A percentile compares a stretch with the other conserved stretches of the same genome.
Evolutionary conservation across 2,329 filamentous ascomycete species (phyloP).

Genomic region (Fusarium goolgardi): DNA sequence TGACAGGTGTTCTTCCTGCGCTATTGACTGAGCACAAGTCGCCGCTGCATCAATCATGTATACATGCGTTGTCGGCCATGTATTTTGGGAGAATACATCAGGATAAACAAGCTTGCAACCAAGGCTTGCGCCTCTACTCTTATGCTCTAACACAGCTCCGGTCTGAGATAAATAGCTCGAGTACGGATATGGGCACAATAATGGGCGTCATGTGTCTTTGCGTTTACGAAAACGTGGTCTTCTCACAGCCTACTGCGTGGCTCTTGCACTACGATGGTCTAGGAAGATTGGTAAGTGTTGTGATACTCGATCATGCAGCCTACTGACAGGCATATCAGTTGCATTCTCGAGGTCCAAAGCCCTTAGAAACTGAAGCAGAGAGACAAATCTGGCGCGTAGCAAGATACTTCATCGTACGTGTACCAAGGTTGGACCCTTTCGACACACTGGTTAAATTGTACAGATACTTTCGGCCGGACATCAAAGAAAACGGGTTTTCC

Average conservation of each 20-base stretch:
- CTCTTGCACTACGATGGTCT: conserved; percentile 30
- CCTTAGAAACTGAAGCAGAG: conserved; percentile 2
- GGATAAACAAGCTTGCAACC: conserved; percentile 17
- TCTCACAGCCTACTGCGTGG: conserved; percentile 30
- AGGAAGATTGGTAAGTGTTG: conserved; percentile 11
- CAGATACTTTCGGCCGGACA: conserved; percentile 30
- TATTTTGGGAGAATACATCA: conserved; percentile 23
- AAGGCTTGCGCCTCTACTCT: conserved; percentile 17
- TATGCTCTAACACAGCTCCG: conserved; percentile 22
- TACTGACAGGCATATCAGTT: background rate
- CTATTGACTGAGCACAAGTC: conserved; percentile 9
- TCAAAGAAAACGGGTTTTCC: conserved; percentile 23
- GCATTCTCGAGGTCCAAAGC: conserved; percentile 24
- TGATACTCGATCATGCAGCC: fast-evolving
- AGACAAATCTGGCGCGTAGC: conserved; percentile 14
- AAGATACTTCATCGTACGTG: conserved; percentile 21
- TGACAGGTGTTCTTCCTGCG: conserved; percentile 1
- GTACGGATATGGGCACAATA: conserved; percentile 12
- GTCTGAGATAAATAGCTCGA: conserved; percentile 8
- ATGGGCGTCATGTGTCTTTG: conserved; percentile 30
- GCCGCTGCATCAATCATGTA: conserved; percentile 17
- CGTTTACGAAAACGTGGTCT: conserved; percentile 22
- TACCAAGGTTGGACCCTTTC: fast-evolving
- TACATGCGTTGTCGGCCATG: conserved; percentile 18
- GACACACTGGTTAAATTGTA: background rate